Percentiles rank a stretch among this genome's conserved stretches.
phyloP scores from a whole-genome alignment of 352 stramenopile species.

The Phytophthora boehmeriae region DNA sequence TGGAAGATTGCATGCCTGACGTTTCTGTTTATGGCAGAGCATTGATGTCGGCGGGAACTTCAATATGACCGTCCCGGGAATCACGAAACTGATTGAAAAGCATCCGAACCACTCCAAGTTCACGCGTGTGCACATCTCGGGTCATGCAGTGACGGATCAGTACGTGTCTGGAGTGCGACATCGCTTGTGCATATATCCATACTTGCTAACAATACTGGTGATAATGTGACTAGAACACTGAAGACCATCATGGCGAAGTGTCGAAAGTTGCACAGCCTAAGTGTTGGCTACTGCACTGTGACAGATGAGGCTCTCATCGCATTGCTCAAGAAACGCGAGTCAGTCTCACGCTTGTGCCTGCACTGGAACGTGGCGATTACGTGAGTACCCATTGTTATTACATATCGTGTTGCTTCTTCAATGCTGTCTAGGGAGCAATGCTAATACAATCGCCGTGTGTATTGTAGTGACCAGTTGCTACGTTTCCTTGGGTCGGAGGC shows the following conservation, averaged over 20 bases:
- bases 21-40: conserved; percentile 42
- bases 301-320: conserved; percentile 87
- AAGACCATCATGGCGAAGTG: conserved; percentile 90
- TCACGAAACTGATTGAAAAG: conserved; percentile 90
- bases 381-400: conserved; percentile 45
- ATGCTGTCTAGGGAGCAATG: conserved; percentile 1
- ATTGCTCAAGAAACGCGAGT: conserved; percentile 84
- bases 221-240: conserved; percentile 59
- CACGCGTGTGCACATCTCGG: conserved; percentile 84
- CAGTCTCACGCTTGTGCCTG: conserved; percentile 74
- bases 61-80: conserved; percentile 88
- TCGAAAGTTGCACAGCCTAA: conserved; percentile 87
- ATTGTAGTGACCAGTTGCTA: conserved; percentile 75
- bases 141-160: conserved; percentile 83
- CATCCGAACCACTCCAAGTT: conserved; percentile 92
- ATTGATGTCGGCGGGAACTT: conserved; percentile 89
- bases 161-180: conserved; percentile 27
- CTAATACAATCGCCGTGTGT: conserved; percentile 2
- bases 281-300: conserved; percentile 86
- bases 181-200: not conserved
- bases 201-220: not conserved
- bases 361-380: conserved; percentile 90
- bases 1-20: no score
- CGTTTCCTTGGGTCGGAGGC: conserved; percentile 73
- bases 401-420: not conserved